Evolutionary conservation across 208 protist species (phyloP), one percentile per base, ranked within the genome.

Genomic region (Acanthamoeba triangularis): DNA sequence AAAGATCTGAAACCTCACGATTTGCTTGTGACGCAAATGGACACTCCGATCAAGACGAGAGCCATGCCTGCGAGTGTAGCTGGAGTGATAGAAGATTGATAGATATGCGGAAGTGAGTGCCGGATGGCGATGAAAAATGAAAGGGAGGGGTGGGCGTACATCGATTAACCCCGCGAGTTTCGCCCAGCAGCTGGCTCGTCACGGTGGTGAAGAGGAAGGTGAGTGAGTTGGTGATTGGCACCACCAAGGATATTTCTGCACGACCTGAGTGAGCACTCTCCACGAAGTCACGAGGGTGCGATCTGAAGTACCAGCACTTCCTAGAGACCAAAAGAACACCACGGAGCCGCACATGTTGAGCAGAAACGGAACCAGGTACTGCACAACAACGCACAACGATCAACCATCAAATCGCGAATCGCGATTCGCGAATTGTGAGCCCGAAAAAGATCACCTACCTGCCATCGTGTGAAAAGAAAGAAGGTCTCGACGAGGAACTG

Each of bases 271-370:
- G 3, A 41, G 25, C 23, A 56, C 7, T 37, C n/a, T n/a, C n/a
- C 11, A 59, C 20, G 33, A 56, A 3, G 5, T 44, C 33, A 0
- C 25, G 76, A 5, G 14, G 47, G 44, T 41, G 13, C 28, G 30
- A 25, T 18, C 3, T 25, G 4, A 61, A 0, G 56, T 35, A 93
- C 87, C 87, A 1, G 59, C 37, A 93, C 33, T 84, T 2, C 90
- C 90, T 3, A 94, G 90, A 84, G 90, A 84, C 90, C 90, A 94
- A 49, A 84, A 94, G 47, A 84, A 94, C 1, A 94, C 20, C 3
- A 94, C 61, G 30, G 90, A 94, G n/a, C 90, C 90, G n/a, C 63
- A 69, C 90, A 94, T 94, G 44, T 94, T 94, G 90, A 94, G 41
- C 16, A 84, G 23, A 47, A 94, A 94, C 2, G 90, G 90, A 8